Conservation (phyloP, 1,284 basidiomycete species). For the Ceratobasidium sp. region DNA sequence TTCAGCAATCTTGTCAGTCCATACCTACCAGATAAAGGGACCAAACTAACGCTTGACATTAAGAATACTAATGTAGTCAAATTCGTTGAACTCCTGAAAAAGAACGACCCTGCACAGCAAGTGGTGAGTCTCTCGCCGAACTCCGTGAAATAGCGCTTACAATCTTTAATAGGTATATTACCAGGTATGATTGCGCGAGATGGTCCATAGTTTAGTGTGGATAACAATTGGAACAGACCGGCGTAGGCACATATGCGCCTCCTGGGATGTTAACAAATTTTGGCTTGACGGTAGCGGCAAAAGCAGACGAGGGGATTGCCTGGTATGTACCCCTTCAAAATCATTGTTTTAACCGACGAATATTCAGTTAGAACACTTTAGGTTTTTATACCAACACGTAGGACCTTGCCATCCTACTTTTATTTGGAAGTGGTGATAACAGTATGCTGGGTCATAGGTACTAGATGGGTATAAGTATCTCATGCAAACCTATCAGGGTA, state of each 20-base stretch:
- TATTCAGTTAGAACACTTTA: background rate
- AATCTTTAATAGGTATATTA: background rate
- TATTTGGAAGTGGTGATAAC: background rate
- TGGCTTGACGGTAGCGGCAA: constrained; percentile 18
- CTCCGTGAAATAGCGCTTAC: background rate
- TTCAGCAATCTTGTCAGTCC: constrained; percentile 38
- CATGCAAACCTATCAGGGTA: constrained; percentile 47
- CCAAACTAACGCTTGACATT: background rate
- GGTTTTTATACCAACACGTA: constrained; percentile 33
- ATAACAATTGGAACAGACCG: constrained; percentile 23
- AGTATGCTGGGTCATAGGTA: constrained; percentile 26
- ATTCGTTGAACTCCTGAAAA: constrained; percentile 46
- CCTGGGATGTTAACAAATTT: constrained; percentile 24
- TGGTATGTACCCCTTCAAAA: constrained; percentile 18
- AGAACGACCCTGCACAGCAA: constrained; percentile 45
- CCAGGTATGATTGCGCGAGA: background rate
- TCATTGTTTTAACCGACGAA: background rate
- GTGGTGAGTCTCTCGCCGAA: background rate
- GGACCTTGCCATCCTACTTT: background rate
- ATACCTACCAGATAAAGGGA: background rate
- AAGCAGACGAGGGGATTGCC: constrained; percentile 31
- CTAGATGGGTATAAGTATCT: constrained; percentile 49
- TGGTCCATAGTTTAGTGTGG: too few species aligned
- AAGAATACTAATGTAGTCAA: constrained; percentile 43
- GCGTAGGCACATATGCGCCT: constrained; percentile 46